A percentile compares a stretch with the other conserved stretches of the same genome.
Conservation (phyloP, 2,329 filamentous ascomycete species). For the Massarina eburnea region DNA sequence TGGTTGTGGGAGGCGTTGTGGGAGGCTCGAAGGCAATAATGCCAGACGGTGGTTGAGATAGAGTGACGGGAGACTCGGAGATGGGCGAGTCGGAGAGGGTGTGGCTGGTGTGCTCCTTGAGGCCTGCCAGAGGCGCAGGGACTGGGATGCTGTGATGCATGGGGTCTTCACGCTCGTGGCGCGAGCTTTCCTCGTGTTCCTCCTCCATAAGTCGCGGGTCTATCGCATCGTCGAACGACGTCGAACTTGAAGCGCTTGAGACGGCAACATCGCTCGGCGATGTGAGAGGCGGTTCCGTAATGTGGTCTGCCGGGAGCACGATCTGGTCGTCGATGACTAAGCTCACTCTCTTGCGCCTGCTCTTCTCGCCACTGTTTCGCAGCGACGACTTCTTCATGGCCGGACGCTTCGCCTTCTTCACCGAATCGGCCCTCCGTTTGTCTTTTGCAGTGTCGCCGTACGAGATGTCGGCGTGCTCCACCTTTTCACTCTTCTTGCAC, state of each 20-base stretch:
- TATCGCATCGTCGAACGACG: constrained; percentile 35
- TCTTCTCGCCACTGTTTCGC: constrained; percentile 25
- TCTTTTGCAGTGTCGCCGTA: constrained; percentile 11
- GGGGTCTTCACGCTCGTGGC: constrained; percentile 24
- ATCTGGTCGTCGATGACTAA: constrained; percentile 43
- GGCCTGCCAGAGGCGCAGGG: constrained; percentile 20
- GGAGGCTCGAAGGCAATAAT: constrained; percentile 18
- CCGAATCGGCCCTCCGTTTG: constrained; percentile 15
- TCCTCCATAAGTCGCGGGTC: constrained; percentile 32
- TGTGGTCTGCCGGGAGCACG: constrained; percentile 39
- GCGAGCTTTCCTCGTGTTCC: constrained; percentile 14
- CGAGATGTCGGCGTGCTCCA: constrained; percentile 12
- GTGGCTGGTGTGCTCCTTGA: constrained; percentile 22
- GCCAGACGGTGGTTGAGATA: constrained; percentile 17
- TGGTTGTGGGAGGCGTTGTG: constrained; percentile 13
- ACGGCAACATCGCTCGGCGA: constrained; percentile 34
- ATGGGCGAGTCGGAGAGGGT: constrained; percentile 12
- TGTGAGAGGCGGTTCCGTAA: constrained; percentile 26
- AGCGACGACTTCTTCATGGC: constrained; percentile 38
- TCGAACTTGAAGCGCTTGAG: constrained; percentile 32
- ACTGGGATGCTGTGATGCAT: constrained; percentile 36
- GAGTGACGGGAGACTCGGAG: constrained; percentile 15
- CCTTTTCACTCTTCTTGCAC: constrained; percentile 19
- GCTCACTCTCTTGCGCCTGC: constrained; percentile 39
- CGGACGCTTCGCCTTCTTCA: constrained; percentile 30